Base-by-base conservation (phyloP, 177 flowering plant genomes). In the Vitis hybrid region DNA sequence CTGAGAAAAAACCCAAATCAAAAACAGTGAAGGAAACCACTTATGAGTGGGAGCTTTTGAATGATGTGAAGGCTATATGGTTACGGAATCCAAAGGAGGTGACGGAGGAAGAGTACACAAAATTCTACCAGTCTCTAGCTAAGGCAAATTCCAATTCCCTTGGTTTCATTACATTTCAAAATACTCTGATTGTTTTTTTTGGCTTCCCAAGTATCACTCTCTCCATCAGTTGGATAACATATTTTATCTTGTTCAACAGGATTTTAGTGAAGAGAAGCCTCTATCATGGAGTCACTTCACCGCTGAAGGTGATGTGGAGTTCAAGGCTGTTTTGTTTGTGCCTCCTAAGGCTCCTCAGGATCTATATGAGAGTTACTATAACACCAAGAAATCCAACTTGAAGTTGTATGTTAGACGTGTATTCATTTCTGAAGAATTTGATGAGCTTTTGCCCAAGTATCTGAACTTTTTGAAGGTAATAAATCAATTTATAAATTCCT, bases 241-340 rank as follows among this genome's bases (percentile, higher is more conserved):
- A 14, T 49, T 22, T 61, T 77, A 3, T 69, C 63, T 20, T 62
- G 49, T 65, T 67, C 19, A 64, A 74, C 83, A 95, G 99, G 98
- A 93, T 68, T 93, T 93, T 55, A 60, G 92, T 71, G 99, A 88
- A 60, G 98, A 95, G 59, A 93, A 93, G 72, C 99, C 98, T 22
- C 5, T 92, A 60, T 73, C 96, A 3, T 90, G 97, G 98, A 91
- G 90, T 73, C 99, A 94, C 75, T 94, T 94, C 64, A 84, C 65
- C 65, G 99, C 98, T 65, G 99, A 95, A 83, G 99, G 99, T 61
- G 98, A 95, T 87, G 97, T 95, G 48, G 99, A 95, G 76, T 95
- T 95, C 87, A 95, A 91, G 85, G 93, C 98, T 74, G 83, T 93
- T 67, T 74, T 95, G 39, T 95, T 87, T 85, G 94, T 95, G 67